Percentiles rank a stretch among this genome's conserved stretches.
phyloP scores from a whole-genome alignment of 2,329 filamentous ascomycete species.

The Colletotrichum sp. region DNA sequence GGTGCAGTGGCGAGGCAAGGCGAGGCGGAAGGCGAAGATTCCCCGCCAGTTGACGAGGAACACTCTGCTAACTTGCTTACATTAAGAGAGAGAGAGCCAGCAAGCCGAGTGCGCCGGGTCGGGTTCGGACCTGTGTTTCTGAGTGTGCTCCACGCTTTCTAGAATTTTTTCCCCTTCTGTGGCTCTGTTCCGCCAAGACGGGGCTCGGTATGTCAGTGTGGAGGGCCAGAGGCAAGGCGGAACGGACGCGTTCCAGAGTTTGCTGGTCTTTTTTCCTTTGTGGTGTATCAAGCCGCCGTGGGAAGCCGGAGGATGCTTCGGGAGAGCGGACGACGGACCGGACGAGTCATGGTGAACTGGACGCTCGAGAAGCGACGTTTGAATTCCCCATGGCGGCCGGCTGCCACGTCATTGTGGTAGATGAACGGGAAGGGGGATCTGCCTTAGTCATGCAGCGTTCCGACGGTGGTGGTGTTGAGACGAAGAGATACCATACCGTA shows the following conservation, averaged over 20 bases:
- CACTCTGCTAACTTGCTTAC: neutral
- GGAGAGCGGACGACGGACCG: constrained; percentile 4
- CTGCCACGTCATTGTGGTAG: neutral
- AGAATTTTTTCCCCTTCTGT: neutral
- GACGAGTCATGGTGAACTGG: constrained; percentile 7
- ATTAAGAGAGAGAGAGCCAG: neutral
- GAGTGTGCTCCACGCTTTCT: neutral
- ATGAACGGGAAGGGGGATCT: neutral
- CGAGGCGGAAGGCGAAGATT: neutral
- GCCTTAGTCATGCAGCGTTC: neutral
- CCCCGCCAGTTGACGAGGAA: neutral
- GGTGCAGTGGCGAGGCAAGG: neutral
- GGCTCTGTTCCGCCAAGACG: neutral
- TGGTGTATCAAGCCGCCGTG: neutral
- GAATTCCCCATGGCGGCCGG: neutral
- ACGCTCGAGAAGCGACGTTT: neutral
- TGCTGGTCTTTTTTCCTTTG: neutral
- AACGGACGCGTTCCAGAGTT: neutral
- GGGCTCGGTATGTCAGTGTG: neutral
- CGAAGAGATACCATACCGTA: neutral
- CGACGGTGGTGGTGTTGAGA: neutral
- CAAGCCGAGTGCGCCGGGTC: neutral
- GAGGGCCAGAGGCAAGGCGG: neutral
- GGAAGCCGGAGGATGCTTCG: neutral
- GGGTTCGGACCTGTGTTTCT: neutral